Conservation (phyloP, 306 rosid genomes). For the Cicer yamashitae region DNA sequence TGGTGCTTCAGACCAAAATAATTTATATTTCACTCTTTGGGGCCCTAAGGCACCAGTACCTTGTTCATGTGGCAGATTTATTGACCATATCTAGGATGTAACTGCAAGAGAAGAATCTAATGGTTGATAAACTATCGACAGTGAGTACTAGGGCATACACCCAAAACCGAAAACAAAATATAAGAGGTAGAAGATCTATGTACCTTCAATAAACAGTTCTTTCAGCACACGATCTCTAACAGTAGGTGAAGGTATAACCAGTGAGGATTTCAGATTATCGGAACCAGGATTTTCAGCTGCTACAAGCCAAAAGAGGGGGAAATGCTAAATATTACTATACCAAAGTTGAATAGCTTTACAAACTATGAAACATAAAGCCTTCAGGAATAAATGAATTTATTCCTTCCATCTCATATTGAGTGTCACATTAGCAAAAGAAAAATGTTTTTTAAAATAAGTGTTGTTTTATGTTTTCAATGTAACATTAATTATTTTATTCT, state of each 20-base stretch:
- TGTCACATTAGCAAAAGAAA: no score
- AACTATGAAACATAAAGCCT: slow-evolving; percentile 45
- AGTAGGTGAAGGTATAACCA: slow-evolving; percentile 84
- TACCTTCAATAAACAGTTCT: slow-evolving; percentile 94
- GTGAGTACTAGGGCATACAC: slow-evolving; percentile 3
- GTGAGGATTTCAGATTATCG: slow-evolving; percentile 72
- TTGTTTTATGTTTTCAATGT: no score
- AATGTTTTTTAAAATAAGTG: no score
- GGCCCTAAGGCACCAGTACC: slow-evolving; percentile 10
- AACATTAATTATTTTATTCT: no score
- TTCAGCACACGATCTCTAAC: slow-evolving; percentile 87
- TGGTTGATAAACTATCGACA: slow-evolving; percentile 26
- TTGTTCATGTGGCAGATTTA: slow-evolving; percentile 24
- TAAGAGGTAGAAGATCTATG: slow-evolving; percentile 35
- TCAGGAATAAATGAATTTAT: slow-evolving; percentile 26
- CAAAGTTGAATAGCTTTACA: slow-evolving; percentile 37
- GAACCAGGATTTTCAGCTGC: slow-evolving; percentile 83
- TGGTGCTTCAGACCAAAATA: slow-evolving; percentile 8
- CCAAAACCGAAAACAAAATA: slow-evolving; percentile 43
- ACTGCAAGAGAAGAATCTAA: slow-evolving; percentile 25
- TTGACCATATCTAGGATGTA: slow-evolving; percentile 23
- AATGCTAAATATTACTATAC: slow-evolving; percentile 17
- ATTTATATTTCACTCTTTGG: slow-evolving; percentile 8
- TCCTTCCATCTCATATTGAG: no score
- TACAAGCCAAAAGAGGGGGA: slow-evolving; percentile 44